Conservation (phyloP, 2,329 filamentous ascomycete species). For the Orbilia javanica region DNA sequence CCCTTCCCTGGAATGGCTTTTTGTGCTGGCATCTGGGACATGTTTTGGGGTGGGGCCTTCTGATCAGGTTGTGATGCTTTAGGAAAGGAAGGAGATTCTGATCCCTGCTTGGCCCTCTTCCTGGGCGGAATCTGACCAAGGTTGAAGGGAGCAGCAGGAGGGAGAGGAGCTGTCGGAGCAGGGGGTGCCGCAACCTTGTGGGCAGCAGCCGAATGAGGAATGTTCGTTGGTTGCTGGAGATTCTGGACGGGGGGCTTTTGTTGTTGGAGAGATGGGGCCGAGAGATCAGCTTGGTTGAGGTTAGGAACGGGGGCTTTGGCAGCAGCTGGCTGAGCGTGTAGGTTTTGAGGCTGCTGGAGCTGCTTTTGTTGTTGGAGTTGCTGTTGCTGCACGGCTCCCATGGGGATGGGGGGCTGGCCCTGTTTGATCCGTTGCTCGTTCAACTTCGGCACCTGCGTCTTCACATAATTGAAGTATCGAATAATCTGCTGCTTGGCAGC, state of each 20-base stretch:
- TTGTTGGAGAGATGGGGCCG: conserved; percentile 8
- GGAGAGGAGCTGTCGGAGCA: conserved; percentile 47
- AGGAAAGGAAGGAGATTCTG: conserved; percentile 39
- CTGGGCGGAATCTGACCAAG: conserved; percentile 40
- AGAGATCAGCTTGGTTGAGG: conserved; percentile 6
- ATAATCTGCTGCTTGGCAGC: conserved; percentile 44
- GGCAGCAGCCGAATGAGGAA: conserved; percentile 11
- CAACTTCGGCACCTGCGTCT: conserved; percentile 47
- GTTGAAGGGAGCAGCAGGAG: conserved; percentile 30
- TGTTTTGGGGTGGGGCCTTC: conserved; percentile 2
- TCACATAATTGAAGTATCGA: conserved; percentile 55
- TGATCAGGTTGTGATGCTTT: conserved; percentile 38
- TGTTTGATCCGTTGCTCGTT: conserved; percentile 43
- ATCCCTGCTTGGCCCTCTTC: conserved; percentile 45
- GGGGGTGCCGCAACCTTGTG: conserved; percentile 42
- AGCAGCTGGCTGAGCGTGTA: conserved; percentile 5
- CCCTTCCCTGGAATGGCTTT: conserved; percentile 16
- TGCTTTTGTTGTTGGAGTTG: conserved; percentile 32
- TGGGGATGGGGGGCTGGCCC: conserved; percentile 44
- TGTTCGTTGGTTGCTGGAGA: conserved; percentile 6
- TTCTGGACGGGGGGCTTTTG: conserved; percentile 11
- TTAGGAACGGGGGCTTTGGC: conserved; percentile 20
- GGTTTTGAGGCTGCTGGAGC: conserved; percentile 18
- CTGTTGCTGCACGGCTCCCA: conserved; percentile 22
- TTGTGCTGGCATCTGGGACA: background rate